Evolutionary conservation across 1,139 yeast genomes (phyloP), one percentile per base, ranked within the genome.

Genomic region (Kodamaea ohmeri): DNA sequence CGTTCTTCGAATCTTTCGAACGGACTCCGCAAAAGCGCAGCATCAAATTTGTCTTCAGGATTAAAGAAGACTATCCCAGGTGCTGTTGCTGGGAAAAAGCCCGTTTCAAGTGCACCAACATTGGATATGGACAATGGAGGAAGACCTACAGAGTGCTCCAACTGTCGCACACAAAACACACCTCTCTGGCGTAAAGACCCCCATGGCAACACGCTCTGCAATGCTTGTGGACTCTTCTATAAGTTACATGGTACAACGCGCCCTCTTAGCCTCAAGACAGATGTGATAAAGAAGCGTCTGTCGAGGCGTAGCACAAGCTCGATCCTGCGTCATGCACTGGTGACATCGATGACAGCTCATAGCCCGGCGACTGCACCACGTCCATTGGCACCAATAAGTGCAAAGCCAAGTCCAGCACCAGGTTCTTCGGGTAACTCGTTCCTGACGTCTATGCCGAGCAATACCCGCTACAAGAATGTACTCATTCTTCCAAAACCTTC

Each of bases 131-230:
- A n/a, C n/a, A n/a, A n/a, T n/a, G 36, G 15, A 9, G 34, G 30
- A 15, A 53, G 50, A 21, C 18, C 18, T 14, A 52, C 60, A 5
- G 68, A 63, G 39, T 75, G 80, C 50, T 63, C 61, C 39, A 77
- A 77, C 51, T 77, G 83, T 53, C 71, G 73, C 36, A 76, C 83
- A 2, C 55, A 67, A 15, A 76, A 75, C 37, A 77, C 83, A 0
- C 83, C 83, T 0, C 57, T 77, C 19, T 77, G 83, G 83, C 60
- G 83, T 35, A 71, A 76, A 48, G 80, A 76, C 49, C 70, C 79
- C 2, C 63, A 57, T 29, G 83, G 83, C 0, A 72, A 76, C 43
- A 75, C 81, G 1, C 58, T 77, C 11, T 77, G 83, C 52, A 77
- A 77, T 50, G 83, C 83, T 0, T 77, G 83, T 58, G 83, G 83